Base-by-base conservation (phyloP, 1,284 basidiomycete genomes). In the Fomitopsis pinicola region DNA sequence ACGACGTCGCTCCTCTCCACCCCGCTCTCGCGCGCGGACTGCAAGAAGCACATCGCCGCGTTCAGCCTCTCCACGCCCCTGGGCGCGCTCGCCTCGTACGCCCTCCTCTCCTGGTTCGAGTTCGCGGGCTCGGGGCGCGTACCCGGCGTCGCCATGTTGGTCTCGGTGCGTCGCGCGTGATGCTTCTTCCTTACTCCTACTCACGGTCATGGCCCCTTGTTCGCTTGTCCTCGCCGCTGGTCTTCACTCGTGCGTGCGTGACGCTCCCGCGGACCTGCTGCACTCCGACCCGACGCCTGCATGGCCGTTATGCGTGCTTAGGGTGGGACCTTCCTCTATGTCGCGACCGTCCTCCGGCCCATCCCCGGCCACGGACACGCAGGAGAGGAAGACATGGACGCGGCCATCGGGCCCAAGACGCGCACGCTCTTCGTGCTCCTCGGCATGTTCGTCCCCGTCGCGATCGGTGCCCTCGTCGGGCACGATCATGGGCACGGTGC, bases 301-400 rank as follows among this genome's bases (percentile, higher is more conserved):
- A 22, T 22, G 22, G 22, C 22, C 22, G 22, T 22, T 22, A 2
- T 22, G 22, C 66, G 5, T 30, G 46, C 5, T n/a, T 64, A 95
- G 94, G 96, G 94, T 42, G 95, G 95, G 15, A 95, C 94, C 1
- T 98, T 98, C 75, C 78, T 98, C 35, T 98, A 96, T 71, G 95
- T 98, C 38, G 95, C 95, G 0, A 96, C 95, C 2, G 90, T 95
- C 40, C 80, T 95, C 28, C 92, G 94, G 71, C 86, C 91, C 3
- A 80, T 90, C 45, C 84, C 89, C 15, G 79, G 78, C 15, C 76
- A 77, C 55, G 71, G 77, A 10, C 67, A 77, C 26, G 65, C 75
- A 17, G 79, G 78, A 28, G 84, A 82, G 22, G 72, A 8, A 6
- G 52, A 53, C 35, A n/a, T 88, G 30, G 84, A 82, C 26, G 72